A percentile compares a stretch with the other conserved stretches of the same genome.
Conservation (phyloP, 495 filamentous ascomycete genomes). For the Amorphotheca resinae region DNA sequence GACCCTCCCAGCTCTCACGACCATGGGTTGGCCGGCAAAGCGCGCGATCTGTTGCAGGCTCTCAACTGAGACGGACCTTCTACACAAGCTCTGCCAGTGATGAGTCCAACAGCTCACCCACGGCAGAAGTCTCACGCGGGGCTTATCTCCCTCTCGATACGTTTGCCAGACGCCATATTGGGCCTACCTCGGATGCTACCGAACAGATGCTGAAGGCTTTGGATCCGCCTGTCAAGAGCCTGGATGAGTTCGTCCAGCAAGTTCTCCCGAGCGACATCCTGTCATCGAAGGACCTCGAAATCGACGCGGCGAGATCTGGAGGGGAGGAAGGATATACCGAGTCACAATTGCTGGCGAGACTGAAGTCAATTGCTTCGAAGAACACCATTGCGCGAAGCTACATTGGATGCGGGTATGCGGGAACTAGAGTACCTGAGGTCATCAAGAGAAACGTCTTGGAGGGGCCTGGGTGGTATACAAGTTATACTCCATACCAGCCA, state of each 20-base stretch:
- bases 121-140: conserved; percentile 1
- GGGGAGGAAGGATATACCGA: conserved; percentile 51
- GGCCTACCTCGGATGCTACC: conserved; percentile 61
- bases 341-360: conserved; percentile 49
- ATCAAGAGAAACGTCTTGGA: conserved; percentile 93
- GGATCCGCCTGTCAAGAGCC: conserved; percentile 54
- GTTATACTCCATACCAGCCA: conserved; percentile 96
- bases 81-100: conserved; percentile 19
- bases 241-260: conserved; percentile 84
- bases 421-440: conserved; percentile 74
- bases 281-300: conserved; percentile 48
- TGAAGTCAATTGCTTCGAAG: conserved; percentile 51
- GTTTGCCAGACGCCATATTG: conserved; percentile 86
- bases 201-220: conserved; percentile 72
- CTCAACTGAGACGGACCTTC: conserved; percentile 8
- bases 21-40: conserved; percentile 9
- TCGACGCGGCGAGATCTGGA: conserved; percentile 27
- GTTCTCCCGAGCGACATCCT: conserved; percentile 78
- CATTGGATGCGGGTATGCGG: conserved; percentile 83
- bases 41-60: not conserved
- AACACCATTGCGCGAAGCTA: conserved; percentile 54
- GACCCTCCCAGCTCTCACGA: conserved; percentile 9
- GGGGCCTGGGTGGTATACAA: conserved; percentile 95
- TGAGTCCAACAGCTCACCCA: conserved; percentile 8
- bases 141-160: conserved; percentile 33